phyloP scores from a whole-genome alignment of 192 early-diverging fungal genomes.

The Irineochytrium annulatum region DNA sequence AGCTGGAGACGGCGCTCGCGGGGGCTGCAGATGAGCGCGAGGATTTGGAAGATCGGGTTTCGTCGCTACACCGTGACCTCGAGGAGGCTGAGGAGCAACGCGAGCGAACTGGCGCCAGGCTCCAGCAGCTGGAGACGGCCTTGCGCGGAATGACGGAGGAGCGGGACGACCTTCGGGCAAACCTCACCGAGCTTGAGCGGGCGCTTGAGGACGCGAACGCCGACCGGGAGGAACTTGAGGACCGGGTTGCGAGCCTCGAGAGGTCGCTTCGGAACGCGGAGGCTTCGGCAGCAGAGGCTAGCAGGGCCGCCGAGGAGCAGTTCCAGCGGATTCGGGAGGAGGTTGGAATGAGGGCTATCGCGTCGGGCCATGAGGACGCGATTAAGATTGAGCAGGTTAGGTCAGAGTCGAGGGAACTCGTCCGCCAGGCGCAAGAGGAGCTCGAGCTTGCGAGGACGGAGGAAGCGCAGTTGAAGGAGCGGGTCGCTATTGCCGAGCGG shows the following conservation, averaged over 20 bases:
- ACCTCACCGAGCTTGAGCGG: slow-evolving; percentile 7
- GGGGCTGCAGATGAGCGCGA: slow-evolving; percentile 3
- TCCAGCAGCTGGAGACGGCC: background rate
- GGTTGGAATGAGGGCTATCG: background rate
- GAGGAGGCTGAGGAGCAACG: background rate
- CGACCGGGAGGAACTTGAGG: slow-evolving; percentile 8
- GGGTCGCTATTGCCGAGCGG: no score
- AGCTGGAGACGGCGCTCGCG: slow-evolving; percentile 11
- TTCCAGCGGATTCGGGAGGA: background rate
- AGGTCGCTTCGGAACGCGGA: background rate
- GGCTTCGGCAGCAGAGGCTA: background rate
- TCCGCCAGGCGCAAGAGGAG: background rate
- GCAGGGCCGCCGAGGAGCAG: background rate
- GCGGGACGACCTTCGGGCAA: slow-evolving; percentile 7
- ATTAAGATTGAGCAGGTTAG: background rate
- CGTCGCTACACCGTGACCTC: background rate
- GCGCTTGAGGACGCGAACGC: slow-evolving; percentile 23
- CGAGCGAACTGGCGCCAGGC: background rate
- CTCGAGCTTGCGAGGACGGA: background rate
- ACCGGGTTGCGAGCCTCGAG: background rate
- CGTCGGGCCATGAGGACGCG: background rate
- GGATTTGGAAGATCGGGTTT: slow-evolving; percentile 3
- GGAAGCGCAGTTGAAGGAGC: background rate
- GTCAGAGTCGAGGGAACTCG: background rate
- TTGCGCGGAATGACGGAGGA: slow-evolving; percentile 6